Conservation (phyloP, 371 early-diverging fungal species). For the Syncephalis fuscata region DNA sequence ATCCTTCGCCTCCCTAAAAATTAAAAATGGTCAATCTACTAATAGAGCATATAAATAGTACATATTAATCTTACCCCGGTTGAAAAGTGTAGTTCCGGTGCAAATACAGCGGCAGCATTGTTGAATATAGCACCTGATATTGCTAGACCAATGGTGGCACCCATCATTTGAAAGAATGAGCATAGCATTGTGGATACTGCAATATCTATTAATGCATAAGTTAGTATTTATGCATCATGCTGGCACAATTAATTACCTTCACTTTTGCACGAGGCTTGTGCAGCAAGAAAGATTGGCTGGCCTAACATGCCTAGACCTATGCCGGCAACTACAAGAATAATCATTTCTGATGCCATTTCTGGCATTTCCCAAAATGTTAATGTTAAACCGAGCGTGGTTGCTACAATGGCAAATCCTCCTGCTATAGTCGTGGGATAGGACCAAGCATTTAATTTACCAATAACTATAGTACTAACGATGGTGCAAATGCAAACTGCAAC, state of each 20-base stretch:
- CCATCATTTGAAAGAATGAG: conserved; percentile 39
- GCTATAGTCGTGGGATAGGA: conserved; percentile 17
- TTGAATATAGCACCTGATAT: conserved; percentile 29
- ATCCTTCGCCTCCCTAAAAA: no score
- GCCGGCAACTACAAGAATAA: conserved; percentile 24
- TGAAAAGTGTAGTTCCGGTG: no score
- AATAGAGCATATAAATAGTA: no score
- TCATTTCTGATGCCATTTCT: conserved; percentile 17
- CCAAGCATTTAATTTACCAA: conserved; percentile 17
- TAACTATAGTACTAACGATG: conserved; percentile 9
- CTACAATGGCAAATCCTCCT: conserved; percentile 16
- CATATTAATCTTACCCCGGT: no score
- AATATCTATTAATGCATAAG: conserved; percentile 24
- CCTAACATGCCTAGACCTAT: conserved; percentile 18
- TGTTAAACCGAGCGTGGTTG: conserved; percentile 22
- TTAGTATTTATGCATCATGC: conserved; percentile 23
- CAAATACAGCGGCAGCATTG: conserved; percentile 12
- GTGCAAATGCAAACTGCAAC: conserved; percentile 13
- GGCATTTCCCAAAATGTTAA: conserved; percentile 20
- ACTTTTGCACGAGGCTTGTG: conserved; percentile 23
- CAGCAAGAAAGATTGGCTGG: conserved; percentile 21
- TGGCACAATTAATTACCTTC: conserved; percentile 21
- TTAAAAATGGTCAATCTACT: no score
- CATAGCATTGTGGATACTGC: conserved; percentile 41
- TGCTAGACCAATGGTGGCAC: conserved; percentile 52